Conservation (phyloP, 768 basidiomycete species). For the Paxillus involutus region DNA sequence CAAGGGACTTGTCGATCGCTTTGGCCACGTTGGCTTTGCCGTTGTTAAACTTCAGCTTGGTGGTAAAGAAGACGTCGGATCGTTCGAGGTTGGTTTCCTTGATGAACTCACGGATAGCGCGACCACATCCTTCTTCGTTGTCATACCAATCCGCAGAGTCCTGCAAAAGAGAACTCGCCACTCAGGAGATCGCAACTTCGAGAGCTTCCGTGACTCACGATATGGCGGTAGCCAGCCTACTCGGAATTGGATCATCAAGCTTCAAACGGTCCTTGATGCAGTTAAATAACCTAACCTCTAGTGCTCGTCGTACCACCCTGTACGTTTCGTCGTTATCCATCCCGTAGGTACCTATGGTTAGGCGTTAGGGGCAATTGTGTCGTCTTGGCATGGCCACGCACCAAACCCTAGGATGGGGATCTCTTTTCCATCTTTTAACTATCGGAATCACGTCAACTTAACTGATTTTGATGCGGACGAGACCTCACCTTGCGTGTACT, state of each 20-base stretch:
- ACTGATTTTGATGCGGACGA: neutral
- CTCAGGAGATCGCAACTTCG: neutral
- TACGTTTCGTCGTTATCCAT: conserved; percentile 5
- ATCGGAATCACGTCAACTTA: neutral
- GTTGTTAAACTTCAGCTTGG: conserved; percentile 61
- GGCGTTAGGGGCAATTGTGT: neutral
- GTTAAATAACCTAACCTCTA: conserved; percentile 4
- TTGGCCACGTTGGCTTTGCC: conserved; percentile 45
- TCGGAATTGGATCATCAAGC: neutral
- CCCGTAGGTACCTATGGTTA: conserved; percentile 1
- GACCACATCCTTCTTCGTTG: conserved; percentile 66
- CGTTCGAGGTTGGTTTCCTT: conserved; percentile 37
- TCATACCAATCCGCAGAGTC: conserved; percentile 7
- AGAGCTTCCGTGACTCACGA: conserved; percentile 1
- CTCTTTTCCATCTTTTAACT: conserved; percentile 6
- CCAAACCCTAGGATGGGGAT: conserved; percentile 10
- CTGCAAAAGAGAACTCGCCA: neutral
- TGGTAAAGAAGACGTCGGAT: conserved; percentile 64
- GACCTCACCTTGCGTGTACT: conserved; percentile 6
- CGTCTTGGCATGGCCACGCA: neutral
- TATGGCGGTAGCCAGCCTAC: conserved; percentile 9
- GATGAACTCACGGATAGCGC: conserved; percentile 59
- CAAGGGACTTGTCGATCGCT: conserved; percentile 52
- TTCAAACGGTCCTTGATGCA: neutral
- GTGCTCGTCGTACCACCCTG: conserved; percentile 5